Percentiles rank a stretch among this genome's conserved stretches.
Conservation (phyloP, 257 asterid species). For the Fraxinus anomala region DNA sequence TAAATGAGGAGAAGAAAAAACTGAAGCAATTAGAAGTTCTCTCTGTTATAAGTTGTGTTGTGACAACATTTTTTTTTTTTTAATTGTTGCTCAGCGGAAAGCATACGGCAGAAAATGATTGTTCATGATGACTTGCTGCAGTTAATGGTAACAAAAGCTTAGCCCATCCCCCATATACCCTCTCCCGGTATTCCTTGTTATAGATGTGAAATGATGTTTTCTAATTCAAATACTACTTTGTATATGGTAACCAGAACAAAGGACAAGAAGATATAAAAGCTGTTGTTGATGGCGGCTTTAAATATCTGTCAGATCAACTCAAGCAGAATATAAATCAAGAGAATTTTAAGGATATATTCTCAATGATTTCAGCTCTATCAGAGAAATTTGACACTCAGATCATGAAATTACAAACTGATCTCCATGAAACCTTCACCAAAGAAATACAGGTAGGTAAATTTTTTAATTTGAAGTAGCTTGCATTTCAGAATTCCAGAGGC, state of each 20-base stretch:
- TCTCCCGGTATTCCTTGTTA: slow-evolving; percentile 24
- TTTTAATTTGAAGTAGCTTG: not conserved
- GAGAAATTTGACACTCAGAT: slow-evolving; percentile 54
- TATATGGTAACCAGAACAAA: slow-evolving; percentile 52
- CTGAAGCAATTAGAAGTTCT: not conserved
- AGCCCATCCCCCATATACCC: slow-evolving; percentile 25
- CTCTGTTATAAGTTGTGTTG: not conserved
- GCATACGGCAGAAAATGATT: slow-evolving; percentile 64
- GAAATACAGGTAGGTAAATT: slow-evolving; percentile 63
- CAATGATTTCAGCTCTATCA: slow-evolving; percentile 55
- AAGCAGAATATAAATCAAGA: slow-evolving; percentile 49
- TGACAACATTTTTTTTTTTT: slow-evolving; percentile 17
- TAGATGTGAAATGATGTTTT: slow-evolving; percentile 18
- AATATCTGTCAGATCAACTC: slow-evolving; percentile 57
- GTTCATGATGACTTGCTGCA: slow-evolving; percentile 65
- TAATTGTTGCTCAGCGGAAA: slow-evolving; percentile 54
- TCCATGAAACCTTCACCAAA: slow-evolving; percentile 53
- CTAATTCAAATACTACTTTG: slow-evolving; percentile 32
- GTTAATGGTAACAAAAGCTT: slow-evolving; percentile 55
- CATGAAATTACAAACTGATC: slow-evolving; percentile 51
- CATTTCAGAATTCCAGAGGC: slow-evolving; percentile 9
- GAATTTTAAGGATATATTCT: slow-evolving; percentile 43
- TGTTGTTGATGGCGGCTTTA: slow-evolving; percentile 49
- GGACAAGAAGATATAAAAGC: slow-evolving; percentile 81
- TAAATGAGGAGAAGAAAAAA: slow-evolving; percentile 10